phyloP scores from a whole-genome alignment of 2,329 filamentous ascomycete species.

The Tothia fuscella region DNA sequence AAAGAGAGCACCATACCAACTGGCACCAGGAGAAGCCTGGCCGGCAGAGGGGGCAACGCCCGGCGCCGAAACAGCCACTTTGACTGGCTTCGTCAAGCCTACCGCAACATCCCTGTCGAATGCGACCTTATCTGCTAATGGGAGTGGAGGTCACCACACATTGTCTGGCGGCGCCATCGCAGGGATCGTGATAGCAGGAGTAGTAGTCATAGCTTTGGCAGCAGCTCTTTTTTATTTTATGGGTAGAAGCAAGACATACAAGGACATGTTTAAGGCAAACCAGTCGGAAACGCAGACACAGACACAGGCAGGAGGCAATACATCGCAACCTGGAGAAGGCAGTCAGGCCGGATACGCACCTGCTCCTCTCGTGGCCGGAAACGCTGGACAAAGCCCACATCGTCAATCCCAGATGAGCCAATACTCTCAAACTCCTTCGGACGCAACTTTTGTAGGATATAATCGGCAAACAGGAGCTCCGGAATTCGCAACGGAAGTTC shows the following conservation, averaged over 20 bases:
- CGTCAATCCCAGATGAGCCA: constrained; percentile 1
- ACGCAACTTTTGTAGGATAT: constrained; percentile 12
- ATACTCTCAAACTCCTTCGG: not conserved
- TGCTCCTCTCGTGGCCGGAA: no score
- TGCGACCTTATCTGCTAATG: constrained; percentile 34
- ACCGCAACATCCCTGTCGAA: constrained; percentile 10
- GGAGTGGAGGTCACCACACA: constrained; percentile 52
- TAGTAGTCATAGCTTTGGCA: constrained; percentile 47
- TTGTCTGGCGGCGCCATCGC: constrained; percentile 42
- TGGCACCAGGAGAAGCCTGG: constrained; percentile 29
- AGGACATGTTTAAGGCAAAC: constrained; percentile 11
- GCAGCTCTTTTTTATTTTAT: constrained; percentile 55
- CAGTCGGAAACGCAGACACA: constrained; percentile 2
- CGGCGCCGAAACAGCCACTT: constrained; percentile 9
- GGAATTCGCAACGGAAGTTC: constrained; percentile 11
- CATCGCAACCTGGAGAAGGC: not conserved
- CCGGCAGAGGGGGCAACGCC: constrained; percentile 24
- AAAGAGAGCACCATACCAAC: constrained; percentile 15
- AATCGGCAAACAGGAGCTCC: constrained; percentile 12
- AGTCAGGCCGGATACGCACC: constrained; percentile 1
- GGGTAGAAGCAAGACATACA: constrained; percentile 27
- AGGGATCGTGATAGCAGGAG: constrained; percentile 50
- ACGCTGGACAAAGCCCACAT: no score
- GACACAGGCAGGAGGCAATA: not conserved
- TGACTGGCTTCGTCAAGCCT: constrained; percentile 6